Evolutionary conservation across 441 rosid species (phyloP).

Genomic region (Populus tomentosa): DNA sequence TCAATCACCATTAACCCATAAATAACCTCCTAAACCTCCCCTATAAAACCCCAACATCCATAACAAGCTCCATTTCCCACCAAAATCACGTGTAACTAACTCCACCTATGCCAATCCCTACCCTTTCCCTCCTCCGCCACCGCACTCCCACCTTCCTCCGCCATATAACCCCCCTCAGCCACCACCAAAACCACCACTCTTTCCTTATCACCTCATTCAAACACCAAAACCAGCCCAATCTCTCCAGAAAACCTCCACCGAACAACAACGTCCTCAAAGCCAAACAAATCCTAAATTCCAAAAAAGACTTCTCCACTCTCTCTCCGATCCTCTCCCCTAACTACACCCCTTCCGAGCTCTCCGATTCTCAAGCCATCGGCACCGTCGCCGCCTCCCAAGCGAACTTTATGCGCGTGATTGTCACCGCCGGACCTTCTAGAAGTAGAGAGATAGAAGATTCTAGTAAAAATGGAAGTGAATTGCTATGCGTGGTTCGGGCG

Average conservation of each 20-base stretch:
- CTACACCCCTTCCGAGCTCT: slow-evolving; percentile 37
- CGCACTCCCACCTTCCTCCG: slow-evolving; percentile 41
- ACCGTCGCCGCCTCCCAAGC: slow-evolving; percentile 85
- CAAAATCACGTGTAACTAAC: too few species aligned
- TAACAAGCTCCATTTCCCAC: too few species aligned
- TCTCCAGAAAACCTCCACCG: slow-evolving; percentile 45
- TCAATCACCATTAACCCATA: too few species aligned
- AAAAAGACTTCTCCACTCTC: slow-evolving; percentile 53
- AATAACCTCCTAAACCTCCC: too few species aligned
- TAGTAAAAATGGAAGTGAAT: slow-evolving; percentile 44
- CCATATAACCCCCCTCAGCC: slow-evolving; percentile 8
- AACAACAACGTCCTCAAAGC: slow-evolving; percentile 63
- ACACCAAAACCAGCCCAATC: slow-evolving; percentile 28
- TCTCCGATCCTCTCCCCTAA: slow-evolving; percentile 57
- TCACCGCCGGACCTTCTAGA: slow-evolving; percentile 10
- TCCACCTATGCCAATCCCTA: too few species aligned
- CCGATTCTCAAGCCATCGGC: slow-evolving; percentile 76
- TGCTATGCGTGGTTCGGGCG: slow-evolving; percentile 85
- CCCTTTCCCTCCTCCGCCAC: slow-evolving; percentile 49
- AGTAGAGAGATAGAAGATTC: not conserved
- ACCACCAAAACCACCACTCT: slow-evolving; percentile 8
- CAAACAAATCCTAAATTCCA: slow-evolving; percentile 30
- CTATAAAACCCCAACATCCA: too few species aligned
- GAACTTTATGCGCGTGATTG: slow-evolving; percentile 90
- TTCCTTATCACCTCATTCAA: slow-evolving; percentile 32